These are phyloP conservation scores for Entelexis paramagnoliae DNA, from an alignment of 1,139 yeast genomes.

Conservation along the genomic window DNA sequence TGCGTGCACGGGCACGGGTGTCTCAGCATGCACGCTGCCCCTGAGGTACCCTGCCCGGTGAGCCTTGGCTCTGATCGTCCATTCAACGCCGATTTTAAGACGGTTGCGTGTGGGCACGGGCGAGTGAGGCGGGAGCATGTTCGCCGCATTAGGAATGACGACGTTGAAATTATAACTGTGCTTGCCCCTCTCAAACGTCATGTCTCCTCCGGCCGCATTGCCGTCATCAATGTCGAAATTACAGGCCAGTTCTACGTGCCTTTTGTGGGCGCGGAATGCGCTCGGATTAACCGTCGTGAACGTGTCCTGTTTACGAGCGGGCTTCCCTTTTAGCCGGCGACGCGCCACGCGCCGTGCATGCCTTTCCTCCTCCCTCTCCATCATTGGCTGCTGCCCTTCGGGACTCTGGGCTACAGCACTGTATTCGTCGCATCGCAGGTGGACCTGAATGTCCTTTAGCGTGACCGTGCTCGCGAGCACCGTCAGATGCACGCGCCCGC, in stretches of 20 bases:
- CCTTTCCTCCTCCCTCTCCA: background rate
- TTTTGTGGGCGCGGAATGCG: background rate
- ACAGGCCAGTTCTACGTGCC: background rate
- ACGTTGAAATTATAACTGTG: slow-evolving; percentile 5
- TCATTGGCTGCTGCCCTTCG: background rate
- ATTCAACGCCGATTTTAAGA: slow-evolving; percentile 6
- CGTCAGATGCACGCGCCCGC: background rate
- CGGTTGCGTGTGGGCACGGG: slow-evolving; percentile 5
- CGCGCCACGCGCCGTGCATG: background rate
- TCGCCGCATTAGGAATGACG: slow-evolving; percentile 5
- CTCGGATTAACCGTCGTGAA: background rate
- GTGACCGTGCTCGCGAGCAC: background rate
- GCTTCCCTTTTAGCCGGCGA: background rate
- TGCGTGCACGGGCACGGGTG: slow-evolving; percentile 4
- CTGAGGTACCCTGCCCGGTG: slow-evolving; percentile 8
- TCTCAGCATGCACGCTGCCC: background rate
- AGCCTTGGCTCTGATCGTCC: slow-evolving; percentile 6
- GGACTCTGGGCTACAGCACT: background rate
- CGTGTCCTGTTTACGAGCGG: background rate
- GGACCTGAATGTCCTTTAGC: slow-evolving; percentile 9
- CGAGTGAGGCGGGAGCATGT: slow-evolving; percentile 10
- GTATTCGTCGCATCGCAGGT: slow-evolving; percentile 13
- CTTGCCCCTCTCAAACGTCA: background rate
- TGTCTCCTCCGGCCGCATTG: background rate
- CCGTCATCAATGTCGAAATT: background rate